Percentiles rank a stretch among this genome's conserved stretches.
Conservation (phyloP, 208 protist species). For the Tritrichomonas foetus region DNA sequence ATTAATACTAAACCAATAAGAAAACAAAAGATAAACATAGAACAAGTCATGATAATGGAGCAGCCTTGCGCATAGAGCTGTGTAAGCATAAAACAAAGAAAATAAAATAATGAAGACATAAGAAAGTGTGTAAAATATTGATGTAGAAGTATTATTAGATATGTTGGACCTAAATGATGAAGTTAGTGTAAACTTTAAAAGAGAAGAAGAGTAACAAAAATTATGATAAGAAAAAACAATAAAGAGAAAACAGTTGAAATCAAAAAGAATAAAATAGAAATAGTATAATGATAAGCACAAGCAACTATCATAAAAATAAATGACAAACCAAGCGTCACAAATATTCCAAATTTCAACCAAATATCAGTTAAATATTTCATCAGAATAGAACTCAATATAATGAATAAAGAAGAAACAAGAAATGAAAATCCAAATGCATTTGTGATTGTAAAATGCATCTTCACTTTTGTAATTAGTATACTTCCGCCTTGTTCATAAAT, state of each 20-base stretch:
- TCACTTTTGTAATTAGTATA: too few species aligned
- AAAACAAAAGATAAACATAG: not conserved
- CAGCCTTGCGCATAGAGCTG: too few species aligned
- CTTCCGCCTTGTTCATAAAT: too few species aligned
- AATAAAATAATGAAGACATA: too few species aligned
- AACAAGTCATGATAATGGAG: not conserved
- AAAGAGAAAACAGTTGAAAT: not conserved
- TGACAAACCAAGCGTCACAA: not conserved
- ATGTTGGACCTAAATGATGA: too few species aligned
- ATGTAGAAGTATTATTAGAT: too few species aligned
- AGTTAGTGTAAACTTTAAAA: too few species aligned
- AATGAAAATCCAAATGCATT: not conserved
- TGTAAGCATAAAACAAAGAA: too few species aligned
- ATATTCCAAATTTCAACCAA: not conserved
- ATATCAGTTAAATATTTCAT: not conserved
- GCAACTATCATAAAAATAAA: not conserved
- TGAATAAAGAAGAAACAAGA: not conserved
- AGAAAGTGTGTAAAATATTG: too few species aligned
- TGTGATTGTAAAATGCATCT: not conserved
- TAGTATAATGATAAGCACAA: not conserved
- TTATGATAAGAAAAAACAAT: not conserved
- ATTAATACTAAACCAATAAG: not conserved
- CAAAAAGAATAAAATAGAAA: not conserved
- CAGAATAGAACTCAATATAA: not conserved
- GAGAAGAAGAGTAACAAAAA: not conserved